Base-by-base conservation (phyloP, 225 moss, liverwort and hornwort genomes). In the Neckera pumila region DNA sequence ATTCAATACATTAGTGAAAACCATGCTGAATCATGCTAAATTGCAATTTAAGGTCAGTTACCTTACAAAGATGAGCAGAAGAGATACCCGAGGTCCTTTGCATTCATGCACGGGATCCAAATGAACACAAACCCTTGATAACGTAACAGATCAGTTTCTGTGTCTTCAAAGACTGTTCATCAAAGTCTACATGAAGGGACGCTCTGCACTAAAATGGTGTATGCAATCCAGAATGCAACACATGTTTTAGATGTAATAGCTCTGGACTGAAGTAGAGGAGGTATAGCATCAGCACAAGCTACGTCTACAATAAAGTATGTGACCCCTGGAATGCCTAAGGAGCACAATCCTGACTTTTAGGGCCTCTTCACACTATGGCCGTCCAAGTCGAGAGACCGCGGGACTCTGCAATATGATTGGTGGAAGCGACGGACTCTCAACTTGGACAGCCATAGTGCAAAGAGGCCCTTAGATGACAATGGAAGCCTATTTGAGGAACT, bases 51-150 rank as follows among this genome's bases (percentile, higher is more conserved):
- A n/a, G n/a, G n/a, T n/a, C n/a, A n/a, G n/a, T n/a, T n/a, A n/a
- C n/a, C n/a, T n/a, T n/a, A 82, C 67, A 82, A 89, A 80, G 81
- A 92, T 56, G 66, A 89, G 65, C 91, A 90, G 57, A 90, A 88
- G 82, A 90, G 90, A 66, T 87, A 90, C 51, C 81, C 66, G 3
- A 94, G 93, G 77, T 84, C 87, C 62, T 94, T 91, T 42, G 93
- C 91, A 31, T 94, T 73, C 91, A 93, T 30, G 45, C 64, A 31
- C 72, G 43, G 61, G 60, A 85, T 69, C 8, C 56, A 38, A 81
- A 70, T 25, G 65, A 86, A 18, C 31, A 59, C 31, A 66, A 74
- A 69, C 66, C 60, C 38, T 54, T 89, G 60, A 67, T 59, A 75
- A 73, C 36, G 74, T 15, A 63, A 33, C 33, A 60, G 56, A 69